These are phyloP conservation scores for Wickerhamiella lipophila DNA, from an alignment of 805 yeast species.

Conservation along the genomic window DNA sequence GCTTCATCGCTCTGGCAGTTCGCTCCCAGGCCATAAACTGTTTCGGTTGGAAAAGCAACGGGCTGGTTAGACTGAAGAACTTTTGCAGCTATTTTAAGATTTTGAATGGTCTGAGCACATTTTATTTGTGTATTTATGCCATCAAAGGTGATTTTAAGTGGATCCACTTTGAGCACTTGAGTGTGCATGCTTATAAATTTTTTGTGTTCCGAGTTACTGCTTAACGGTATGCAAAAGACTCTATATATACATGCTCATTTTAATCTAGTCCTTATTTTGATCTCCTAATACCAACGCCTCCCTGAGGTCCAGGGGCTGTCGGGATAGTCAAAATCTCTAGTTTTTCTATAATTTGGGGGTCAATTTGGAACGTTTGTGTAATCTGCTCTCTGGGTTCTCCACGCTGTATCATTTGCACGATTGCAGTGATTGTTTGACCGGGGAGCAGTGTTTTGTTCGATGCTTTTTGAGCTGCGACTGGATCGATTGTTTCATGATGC, in stretches of 20 bases:
- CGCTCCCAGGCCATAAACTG: conserved; percentile 93
- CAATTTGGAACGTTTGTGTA: conserved; percentile 16
- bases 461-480: conserved; percentile 10
- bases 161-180: conserved; percentile 42
- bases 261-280: neutral
- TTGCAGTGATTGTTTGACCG: conserved; percentile 20
- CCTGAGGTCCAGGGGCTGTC: neutral
- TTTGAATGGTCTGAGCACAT: conserved; percentile 34
- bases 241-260: too few relatives aligned
- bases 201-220: neutral
- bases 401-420: conserved; percentile 17
- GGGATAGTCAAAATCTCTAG: conserved; percentile 14
- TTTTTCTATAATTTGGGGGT: conserved; percentile 15
- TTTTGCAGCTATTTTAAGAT: conserved; percentile 46
- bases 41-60: conserved; percentile 93
- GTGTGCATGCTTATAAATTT: conserved; percentile 23
- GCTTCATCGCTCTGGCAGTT: conserved; percentile 63
- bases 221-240: too few relatives aligned
- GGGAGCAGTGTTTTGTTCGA: conserved; percentile 15
- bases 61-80: conserved; percentile 44
- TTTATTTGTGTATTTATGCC: conserved; percentile 25
- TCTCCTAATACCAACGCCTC: conserved; percentile 3
- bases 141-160: conserved; percentile 39
- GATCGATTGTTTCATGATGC: conserved; percentile 10
- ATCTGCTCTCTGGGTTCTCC: conserved; percentile 20